Evolutionary conservation across 2,329 filamentous ascomycete genomes (phyloP).

Genomic region (Scopulariopsis brevicaulis): DNA sequence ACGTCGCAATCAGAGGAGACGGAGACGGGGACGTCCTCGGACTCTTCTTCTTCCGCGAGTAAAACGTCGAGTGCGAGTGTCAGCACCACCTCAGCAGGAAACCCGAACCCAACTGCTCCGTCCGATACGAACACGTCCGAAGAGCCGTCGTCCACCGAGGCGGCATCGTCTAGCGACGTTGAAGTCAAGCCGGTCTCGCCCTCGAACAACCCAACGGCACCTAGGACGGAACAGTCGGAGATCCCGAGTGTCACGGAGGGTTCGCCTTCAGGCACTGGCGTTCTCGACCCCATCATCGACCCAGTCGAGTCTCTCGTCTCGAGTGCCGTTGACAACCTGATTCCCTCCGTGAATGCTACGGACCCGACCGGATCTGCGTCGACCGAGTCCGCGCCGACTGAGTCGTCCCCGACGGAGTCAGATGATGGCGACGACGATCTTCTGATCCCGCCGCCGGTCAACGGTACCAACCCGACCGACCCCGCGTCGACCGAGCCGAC

Average conservation of each 20-base stretch:
- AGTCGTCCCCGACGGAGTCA: no score
- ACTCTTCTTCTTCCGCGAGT: background rate
- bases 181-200: no score
- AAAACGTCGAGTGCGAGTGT: background rate
- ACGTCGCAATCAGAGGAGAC: background rate
- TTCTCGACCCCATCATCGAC: background rate
- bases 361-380: no score
- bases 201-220: background rate
- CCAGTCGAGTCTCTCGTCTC: background rate
- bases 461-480: no score
- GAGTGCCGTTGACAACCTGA: background rate
- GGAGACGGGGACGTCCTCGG: background rate
- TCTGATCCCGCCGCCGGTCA: no score
- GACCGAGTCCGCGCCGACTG: no score
- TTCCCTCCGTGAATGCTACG: background rate
- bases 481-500: no score
- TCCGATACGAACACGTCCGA: background rate
- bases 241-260: background rate
- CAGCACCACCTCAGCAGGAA: background rate
- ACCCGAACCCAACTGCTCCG: background rate
- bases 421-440: no score
- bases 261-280: background rate
- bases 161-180: no score
- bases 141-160: background rate
- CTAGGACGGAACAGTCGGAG: background rate